These are phyloP conservation scores for Barnettozyma botsteinii DNA, from an alignment of 805 yeast genomes.

Conservation along the genomic window DNA sequence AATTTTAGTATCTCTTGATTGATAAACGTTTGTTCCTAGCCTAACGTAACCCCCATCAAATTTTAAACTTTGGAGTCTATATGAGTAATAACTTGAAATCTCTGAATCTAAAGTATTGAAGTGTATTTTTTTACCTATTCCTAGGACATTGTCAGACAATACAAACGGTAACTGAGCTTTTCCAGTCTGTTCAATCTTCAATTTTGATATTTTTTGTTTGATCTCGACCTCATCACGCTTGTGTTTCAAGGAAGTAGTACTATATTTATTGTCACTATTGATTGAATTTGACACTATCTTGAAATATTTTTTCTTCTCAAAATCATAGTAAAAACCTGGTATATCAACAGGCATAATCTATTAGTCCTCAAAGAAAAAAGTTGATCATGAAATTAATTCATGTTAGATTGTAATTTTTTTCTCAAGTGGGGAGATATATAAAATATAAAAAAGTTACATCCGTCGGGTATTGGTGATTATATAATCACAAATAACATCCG, in stretches of 20 bases:
- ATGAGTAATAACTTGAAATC: conserved; percentile 1
- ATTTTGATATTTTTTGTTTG: conserved; percentile 2
- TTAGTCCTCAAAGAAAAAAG: too few relatives aligned
- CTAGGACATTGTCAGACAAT: conserved; percentile 2
- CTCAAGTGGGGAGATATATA: too few relatives aligned
- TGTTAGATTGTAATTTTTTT: too few relatives aligned
- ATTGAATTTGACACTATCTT: conserved; percentile 18
- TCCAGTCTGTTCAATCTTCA: not conserved
- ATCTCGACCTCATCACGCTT: conserved; percentile 10
- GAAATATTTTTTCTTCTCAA: conserved; percentile 22
- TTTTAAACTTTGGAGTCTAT: not conserved
- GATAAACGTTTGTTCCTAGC: not conserved
- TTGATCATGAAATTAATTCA: too few relatives aligned
- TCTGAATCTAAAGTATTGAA: conserved; percentile 3
- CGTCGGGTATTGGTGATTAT: not conserved
- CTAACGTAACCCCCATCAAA: not conserved
- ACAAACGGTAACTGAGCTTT: conserved; percentile 2
- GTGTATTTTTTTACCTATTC: not conserved
- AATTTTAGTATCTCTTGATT: not conserved
- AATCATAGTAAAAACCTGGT: conserved; percentile 24
- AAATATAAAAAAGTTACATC: too few relatives aligned
- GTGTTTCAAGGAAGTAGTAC: conserved; percentile 9
- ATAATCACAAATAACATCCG: not conserved
- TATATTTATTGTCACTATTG: conserved; percentile 13
- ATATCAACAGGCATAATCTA: conserved; percentile 14